Conservation (phyloP, 148 eudicot genomes). For the Rheum nobile region DNA sequence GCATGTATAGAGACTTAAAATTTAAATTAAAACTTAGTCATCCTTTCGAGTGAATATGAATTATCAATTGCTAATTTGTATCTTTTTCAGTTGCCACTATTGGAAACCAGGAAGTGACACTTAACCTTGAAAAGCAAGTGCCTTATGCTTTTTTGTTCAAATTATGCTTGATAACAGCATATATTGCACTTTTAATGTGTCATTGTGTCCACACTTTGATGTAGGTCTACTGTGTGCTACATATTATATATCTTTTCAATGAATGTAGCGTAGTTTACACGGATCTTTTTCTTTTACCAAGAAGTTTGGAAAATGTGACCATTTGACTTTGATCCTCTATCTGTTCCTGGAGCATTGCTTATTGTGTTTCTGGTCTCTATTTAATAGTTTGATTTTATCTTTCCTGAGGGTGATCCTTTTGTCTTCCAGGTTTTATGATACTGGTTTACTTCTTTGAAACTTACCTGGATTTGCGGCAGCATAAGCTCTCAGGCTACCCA, state of each 20-base stretch:
- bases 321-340: neutral
- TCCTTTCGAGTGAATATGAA: neutral
- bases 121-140: neutral
- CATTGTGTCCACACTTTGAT: neutral
- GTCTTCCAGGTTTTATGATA: slow-evolving; percentile 74
- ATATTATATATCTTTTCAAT: too few species aligned
- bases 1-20: neutral
- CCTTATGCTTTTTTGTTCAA: neutral
- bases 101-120: neutral
- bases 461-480: slow-evolving; percentile 80
- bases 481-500: slow-evolving; percentile 69
- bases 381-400: neutral
- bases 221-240: neutral
- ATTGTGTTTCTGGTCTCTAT: neutral
- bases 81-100: neutral
- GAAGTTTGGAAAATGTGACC: neutral
- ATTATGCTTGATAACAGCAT: neutral
- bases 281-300: slow-evolving; percentile 2
- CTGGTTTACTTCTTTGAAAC: slow-evolving; percentile 82
- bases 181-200: neutral
- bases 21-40: neutral
- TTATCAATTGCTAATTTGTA: neutral
- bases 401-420: neutral
- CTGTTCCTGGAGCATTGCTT: neutral
- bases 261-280: neutral